These are phyloP conservation scores for Emericellopsis terricola DNA, from an alignment of 495 filamentous ascomycete species.

Conservation along the genomic window DNA sequence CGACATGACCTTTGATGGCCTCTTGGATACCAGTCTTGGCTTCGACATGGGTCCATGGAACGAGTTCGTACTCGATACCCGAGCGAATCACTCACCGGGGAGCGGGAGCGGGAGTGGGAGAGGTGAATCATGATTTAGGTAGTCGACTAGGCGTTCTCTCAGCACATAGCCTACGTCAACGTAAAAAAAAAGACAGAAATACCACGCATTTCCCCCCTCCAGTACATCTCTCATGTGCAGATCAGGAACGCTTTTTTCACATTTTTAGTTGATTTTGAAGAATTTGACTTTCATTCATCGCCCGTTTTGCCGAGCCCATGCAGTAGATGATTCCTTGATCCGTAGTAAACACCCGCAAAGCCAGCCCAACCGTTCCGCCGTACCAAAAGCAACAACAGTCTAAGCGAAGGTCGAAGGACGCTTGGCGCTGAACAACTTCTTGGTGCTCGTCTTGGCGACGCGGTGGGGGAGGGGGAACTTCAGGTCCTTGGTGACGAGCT, in stretches of 20 bases:
- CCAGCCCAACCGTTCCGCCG: conserved; percentile 31
- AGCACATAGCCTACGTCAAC: no score
- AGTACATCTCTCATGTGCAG: no score
- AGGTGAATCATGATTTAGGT: no score
- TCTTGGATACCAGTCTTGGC: conserved; percentile 3
- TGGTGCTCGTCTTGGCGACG: conserved; percentile 53
- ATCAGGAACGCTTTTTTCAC: no score
- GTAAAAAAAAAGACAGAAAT: no score
- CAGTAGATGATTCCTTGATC: conserved; percentile 30
- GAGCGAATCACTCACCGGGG: background rate
- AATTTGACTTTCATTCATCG: conserved; percentile 18
- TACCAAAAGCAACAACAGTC: conserved; percentile 20
- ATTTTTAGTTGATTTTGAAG: no score
- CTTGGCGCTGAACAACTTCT: conserved; percentile 79
- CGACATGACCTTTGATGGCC: background rate
- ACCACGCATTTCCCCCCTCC: no score
- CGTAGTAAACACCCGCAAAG: conserved; percentile 33
- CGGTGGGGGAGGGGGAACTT: conserved; percentile 98
- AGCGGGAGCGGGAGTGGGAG: background rate
- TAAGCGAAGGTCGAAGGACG: conserved; percentile 76
- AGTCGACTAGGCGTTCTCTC: no score
- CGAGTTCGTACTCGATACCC: conserved; percentile 14
- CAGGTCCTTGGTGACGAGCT: conserved; percentile 85
- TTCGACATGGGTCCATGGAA: conserved; percentile 14
- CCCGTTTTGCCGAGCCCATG: conserved; percentile 24